Conservation (phyloP, 495 filamentous ascomycete species). For the Cercophora scortea region DNA sequence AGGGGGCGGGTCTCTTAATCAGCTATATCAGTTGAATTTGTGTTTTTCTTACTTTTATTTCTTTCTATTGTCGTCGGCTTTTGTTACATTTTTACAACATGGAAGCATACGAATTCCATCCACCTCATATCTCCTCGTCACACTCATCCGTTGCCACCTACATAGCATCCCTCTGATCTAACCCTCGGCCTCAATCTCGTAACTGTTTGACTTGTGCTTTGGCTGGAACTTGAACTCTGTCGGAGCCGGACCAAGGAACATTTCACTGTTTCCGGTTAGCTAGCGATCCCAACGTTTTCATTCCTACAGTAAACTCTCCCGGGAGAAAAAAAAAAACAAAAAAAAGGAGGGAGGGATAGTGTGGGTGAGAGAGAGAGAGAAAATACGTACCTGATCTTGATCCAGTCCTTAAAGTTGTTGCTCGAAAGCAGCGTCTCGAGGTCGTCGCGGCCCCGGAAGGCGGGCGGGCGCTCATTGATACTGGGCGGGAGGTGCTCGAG, state of each 20-base stretch:
- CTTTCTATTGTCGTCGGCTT: too few relatives aligned
- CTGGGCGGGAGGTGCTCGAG: conserved; percentile 79
- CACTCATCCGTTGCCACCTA: too few relatives aligned
- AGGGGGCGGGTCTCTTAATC: too few relatives aligned
- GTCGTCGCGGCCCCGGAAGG: conserved; percentile 75
- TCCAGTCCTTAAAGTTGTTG: conserved; percentile 91
- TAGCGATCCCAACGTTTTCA: too few relatives aligned
- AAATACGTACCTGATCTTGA: conserved; percentile 82
- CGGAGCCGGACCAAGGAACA: conserved; percentile 91
- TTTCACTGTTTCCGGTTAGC: conserved; percentile 53
- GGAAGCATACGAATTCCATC: too few relatives aligned
- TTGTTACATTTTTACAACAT: too few relatives aligned
- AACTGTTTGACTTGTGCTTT: conserved; percentile 95
- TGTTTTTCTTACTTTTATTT: too few relatives aligned
- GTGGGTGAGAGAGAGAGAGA: background rate
- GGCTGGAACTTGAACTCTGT: conserved; percentile 88
- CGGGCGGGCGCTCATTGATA: conserved; percentile 80
- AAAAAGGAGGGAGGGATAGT: too few relatives aligned
- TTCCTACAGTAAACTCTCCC: too few relatives aligned
- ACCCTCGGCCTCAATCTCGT: conserved; percentile 54
- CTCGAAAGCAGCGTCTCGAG: conserved; percentile 86
- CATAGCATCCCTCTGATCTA: conserved; percentile 1
- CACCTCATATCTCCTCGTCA: too few relatives aligned
- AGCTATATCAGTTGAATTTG: too few relatives aligned
- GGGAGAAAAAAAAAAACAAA: background rate